Evolutionary conservation across 768 basidiomycete species (phyloP).

Genomic region (Lactarius sp.): DNA sequence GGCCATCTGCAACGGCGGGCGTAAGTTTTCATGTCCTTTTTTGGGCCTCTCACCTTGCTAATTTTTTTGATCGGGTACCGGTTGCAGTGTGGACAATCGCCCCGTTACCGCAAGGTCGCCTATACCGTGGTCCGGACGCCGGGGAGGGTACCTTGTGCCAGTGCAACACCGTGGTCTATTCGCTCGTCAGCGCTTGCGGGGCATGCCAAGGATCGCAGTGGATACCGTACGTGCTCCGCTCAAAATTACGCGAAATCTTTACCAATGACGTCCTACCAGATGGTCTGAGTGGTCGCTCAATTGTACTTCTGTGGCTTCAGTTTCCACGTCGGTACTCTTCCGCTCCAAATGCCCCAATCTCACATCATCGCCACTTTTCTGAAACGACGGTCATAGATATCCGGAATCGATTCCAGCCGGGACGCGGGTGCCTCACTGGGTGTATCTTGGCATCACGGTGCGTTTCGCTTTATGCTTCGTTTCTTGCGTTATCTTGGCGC

Average conservation of each 20-base stretch:
- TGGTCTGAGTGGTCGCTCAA: slow-evolving; percentile 2
- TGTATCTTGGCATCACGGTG: slow-evolving; percentile 4
- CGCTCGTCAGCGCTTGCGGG: slow-evolving; percentile 9
- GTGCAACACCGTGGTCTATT: slow-evolving; percentile 8
- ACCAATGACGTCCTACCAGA: neutral
- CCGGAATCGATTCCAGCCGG: neutral
- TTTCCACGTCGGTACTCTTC: neutral
- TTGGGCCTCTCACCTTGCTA: neutral
- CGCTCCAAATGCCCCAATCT: neutral
- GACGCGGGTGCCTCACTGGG: slow-evolving; percentile 6
- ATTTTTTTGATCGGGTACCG: neutral
- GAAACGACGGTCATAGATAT: neutral
- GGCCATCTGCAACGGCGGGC: neutral
- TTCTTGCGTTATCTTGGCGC: neutral
- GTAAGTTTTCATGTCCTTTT: neutral
- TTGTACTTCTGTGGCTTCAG: neutral
- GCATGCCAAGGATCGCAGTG: neutral
- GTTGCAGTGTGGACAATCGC: neutral
- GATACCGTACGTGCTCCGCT: neutral
- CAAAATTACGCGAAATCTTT: neutral
- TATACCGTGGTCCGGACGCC: neutral
- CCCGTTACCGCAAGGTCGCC: neutral
- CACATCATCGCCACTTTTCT: neutral
- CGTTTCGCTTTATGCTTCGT: neutral
- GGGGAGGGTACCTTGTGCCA: neutral